Conservation (phyloP, 2,329 filamentous ascomycete genomes). For the Calonectria fujianensis region DNA sequence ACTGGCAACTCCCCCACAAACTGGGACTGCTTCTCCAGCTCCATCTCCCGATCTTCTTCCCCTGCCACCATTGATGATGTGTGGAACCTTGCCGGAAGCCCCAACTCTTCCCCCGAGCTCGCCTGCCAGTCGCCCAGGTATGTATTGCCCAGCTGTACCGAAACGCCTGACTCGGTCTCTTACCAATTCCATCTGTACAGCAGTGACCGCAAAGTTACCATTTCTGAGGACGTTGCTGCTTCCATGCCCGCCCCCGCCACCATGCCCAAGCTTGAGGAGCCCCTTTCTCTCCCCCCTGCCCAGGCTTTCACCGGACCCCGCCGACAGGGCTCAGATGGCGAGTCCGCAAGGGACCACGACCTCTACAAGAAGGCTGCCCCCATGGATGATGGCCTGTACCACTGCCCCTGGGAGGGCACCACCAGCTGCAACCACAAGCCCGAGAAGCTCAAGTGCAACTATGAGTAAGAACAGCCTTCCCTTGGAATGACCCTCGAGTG, state of each 20-base stretch:
- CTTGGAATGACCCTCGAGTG: not conserved
- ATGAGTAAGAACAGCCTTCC: constrained; percentile 82
- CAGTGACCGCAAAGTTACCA: constrained; percentile 57
- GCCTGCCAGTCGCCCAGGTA: constrained; percentile 73
- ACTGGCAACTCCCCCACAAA: constrained; percentile 70
- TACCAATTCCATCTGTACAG: constrained; percentile 52
- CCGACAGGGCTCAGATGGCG: constrained; percentile 71
- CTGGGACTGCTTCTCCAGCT: constrained; percentile 72
- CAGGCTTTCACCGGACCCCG: constrained; percentile 65
- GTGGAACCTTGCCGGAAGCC: constrained; percentile 63
- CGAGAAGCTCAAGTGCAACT: constrained; percentile 99
- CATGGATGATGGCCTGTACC: constrained; percentile 86
- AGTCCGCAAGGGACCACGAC: constrained; percentile 78
- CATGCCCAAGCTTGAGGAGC: constrained; percentile 56
- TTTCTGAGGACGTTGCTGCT: constrained; percentile 54
- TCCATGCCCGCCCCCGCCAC: constrained; percentile 46
- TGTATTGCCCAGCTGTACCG: constrained; percentile 56
- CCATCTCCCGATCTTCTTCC: constrained; percentile 71
- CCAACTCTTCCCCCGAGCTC: constrained; percentile 70
- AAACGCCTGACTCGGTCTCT: constrained; percentile 45
- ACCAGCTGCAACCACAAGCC: constrained; percentile 88
- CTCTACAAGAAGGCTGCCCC: constrained; percentile 82
- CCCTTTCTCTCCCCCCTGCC: constrained; percentile 58
- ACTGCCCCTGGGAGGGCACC: constrained; percentile 90
- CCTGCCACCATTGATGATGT: constrained; percentile 70